These are phyloP conservation scores for Alnus rubra DNA, from an alignment of 306 rosid species.

Conservation along the genomic window DNA sequence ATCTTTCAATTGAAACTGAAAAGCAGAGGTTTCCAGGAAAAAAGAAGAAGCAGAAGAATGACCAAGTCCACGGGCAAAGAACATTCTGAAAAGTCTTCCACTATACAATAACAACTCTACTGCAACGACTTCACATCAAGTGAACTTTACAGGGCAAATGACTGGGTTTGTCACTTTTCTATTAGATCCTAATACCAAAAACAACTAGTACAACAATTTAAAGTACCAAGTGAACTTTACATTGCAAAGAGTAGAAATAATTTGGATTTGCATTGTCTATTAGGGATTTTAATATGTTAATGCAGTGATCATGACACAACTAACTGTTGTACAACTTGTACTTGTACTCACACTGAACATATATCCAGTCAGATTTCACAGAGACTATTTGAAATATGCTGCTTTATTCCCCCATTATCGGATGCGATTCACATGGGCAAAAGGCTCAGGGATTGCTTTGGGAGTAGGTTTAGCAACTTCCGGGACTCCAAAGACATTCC, in stretches of 20 bases:
- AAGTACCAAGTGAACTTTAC: background rate
- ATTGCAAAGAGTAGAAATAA: no score
- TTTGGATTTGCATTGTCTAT: background rate
- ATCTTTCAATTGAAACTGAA: no score
- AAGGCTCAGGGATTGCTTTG: slow-evolving; percentile 34
- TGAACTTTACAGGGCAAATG: no score
- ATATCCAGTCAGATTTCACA: background rate
- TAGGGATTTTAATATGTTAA: background rate
- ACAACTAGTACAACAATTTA: background rate
- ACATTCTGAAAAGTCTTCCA: no score
- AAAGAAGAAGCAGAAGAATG: no score
- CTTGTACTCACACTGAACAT: background rate
- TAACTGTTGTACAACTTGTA: no score
- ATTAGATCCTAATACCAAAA: no score
- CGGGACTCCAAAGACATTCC: slow-evolving; percentile 59
- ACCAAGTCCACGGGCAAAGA: no score
- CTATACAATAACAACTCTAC: no score
- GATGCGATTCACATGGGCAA: slow-evolving; percentile 40
- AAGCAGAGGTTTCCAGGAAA: no score
- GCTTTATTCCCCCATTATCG: slow-evolving; percentile 6
- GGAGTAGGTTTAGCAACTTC: slow-evolving; percentile 33
- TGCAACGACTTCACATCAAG: no score
- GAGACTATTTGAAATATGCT: background rate
- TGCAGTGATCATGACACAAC: background rate
- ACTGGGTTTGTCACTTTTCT: no score